Base-by-base conservation (phyloP, 805 yeast genomes). In the Pichia gijzeniarum region DNA sequence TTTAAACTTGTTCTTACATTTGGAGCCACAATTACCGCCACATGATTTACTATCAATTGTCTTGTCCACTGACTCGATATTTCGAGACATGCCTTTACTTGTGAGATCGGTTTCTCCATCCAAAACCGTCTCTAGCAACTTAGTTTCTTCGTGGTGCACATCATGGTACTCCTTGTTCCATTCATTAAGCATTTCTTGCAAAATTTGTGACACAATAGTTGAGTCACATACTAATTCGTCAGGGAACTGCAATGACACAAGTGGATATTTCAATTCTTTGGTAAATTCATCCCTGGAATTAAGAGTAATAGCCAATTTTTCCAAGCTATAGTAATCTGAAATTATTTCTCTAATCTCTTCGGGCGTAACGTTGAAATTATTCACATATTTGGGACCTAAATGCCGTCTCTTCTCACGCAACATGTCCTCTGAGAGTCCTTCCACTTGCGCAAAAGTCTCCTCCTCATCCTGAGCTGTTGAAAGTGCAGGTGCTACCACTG, bases 241-340 rank as follows among this genome's bases (percentile, higher is more conserved):
- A 0, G 98, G 98, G 53, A 93, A 91, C 64, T 93, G 99, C 28
- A 93, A 67, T 0, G 98, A 89, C 2, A 90, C 74, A 21, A 73
- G 69, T 38, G 61, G 64, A 60, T 65, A 81, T 30, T 56, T 60
- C 31, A 50, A 55, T 32, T 42, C 45, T 0, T 58, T 62, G 10
- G 27, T 40, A 14, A n/a, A 10, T 4, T 58, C 57, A 3, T 57
- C 56, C 25, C 68, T 63, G 4, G 57, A 53, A 16, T 48, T 46
- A 28, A 66, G 48, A 45, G 49, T 56, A 4, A 48, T 35, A 1
- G 51, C 33, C 31, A 65, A 48, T 37, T 56, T 48, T 3, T 53
- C 56, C 47, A 86, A 52, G 34, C 74, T 67, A 58, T 87, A 89
- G 54, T 81, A 79, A 1, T 73, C 64, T 10, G 53, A 55, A 9